Percentiles rank a stretch among this genome's conserved stretches.
Evolutionary conservation across 345 rosid species (phyloP).

Genomic region (Laguncularia racemosa): DNA sequence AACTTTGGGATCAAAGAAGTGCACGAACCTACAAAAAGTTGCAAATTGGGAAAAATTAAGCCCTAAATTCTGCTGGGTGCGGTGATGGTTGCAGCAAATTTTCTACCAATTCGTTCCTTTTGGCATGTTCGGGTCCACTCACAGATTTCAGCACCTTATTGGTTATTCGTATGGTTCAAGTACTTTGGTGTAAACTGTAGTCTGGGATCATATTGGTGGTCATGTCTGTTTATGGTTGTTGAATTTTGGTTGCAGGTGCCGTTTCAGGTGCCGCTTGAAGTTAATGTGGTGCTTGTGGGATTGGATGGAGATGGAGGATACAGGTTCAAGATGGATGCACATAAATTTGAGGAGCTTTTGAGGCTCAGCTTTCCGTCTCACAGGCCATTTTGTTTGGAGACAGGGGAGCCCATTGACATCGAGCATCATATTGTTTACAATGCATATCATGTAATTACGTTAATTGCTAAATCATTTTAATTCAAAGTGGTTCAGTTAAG

Average conservation of each 20-base stretch:
- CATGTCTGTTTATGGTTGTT: background rate
- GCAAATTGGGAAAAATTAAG: too few species aligned
- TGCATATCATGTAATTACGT: constrained; percentile 60
- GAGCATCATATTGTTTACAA: constrained; percentile 86
- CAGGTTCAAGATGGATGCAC: constrained; percentile 55
- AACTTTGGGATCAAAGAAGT: too few species aligned
- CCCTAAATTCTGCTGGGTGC: too few species aligned
- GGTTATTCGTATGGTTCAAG: too few species aligned
- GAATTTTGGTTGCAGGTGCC: constrained; percentile 56
- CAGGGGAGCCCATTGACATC: constrained; percentile 84
- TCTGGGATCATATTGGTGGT: too few species aligned
- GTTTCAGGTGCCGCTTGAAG: constrained; percentile 93
- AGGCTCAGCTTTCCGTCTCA: constrained; percentile 67
- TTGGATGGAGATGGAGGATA: constrained; percentile 90
- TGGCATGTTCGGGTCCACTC: background rate
- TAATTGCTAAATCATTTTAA: background rate
- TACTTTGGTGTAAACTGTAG: too few species aligned
- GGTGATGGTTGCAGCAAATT: too few species aligned
- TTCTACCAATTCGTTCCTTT: background rate
- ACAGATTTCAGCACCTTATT: too few species aligned
- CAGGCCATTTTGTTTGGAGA: constrained; percentile 81
- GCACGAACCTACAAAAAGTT: too few species aligned
- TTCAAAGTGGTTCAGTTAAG: background rate
- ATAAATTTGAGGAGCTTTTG: constrained; percentile 76
- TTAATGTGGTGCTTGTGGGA: constrained; percentile 83